Base-by-base conservation (phyloP, 2,329 filamentous ascomycete species). In the Penicillium sp. region DNA sequence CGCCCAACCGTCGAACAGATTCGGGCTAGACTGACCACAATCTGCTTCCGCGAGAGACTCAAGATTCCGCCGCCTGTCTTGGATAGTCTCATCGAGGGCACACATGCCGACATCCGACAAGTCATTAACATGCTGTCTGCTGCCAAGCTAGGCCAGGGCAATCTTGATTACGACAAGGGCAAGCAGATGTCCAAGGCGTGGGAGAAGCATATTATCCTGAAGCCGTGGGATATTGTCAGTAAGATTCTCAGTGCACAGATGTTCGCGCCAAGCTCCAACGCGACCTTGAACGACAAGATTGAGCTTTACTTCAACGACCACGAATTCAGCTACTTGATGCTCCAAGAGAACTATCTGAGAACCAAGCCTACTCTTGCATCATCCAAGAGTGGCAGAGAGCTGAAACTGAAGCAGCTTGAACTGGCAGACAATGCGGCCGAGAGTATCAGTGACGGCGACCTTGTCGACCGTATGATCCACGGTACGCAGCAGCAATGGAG, bases 291-390 rank as follows among this genome's bases (percentile, higher is more conserved):
- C 68, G 92, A 99, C 71, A 99, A 99, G 79, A 94, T 95, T 56
- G 92, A 99, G 73, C 83, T 99, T 1, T 99, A 99, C 72, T 99
- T 99, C 79, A 97, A 99, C 70, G 94, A 99, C 64, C 94, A 99
- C 67, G 94, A 99, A 64, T 95, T 97, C 74, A 96, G 91, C 65
- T 94, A 87, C 66, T 79, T 99, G 47, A 97, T 99, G 94, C 85
- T 99, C 42, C 94, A 99, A 69, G 95, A 99, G 71, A 99, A 99
- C 68, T 99, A 99, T 63, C 80, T 99, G 11, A 87, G 85, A 56
- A 91, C 90, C 2, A 89, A 86, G 54, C 94, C 94, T 3, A 80
- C 85, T 54, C 79, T 76, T 11, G 76, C 89, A 3, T 81, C 78
- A 54, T 79, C 78, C 18, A 87, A 85, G 67, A 78, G 78, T 35